Evolutionary conservation across 192 early-diverging fungal species (phyloP).

Genomic region (Pecoramyces ruminantium): DNA sequence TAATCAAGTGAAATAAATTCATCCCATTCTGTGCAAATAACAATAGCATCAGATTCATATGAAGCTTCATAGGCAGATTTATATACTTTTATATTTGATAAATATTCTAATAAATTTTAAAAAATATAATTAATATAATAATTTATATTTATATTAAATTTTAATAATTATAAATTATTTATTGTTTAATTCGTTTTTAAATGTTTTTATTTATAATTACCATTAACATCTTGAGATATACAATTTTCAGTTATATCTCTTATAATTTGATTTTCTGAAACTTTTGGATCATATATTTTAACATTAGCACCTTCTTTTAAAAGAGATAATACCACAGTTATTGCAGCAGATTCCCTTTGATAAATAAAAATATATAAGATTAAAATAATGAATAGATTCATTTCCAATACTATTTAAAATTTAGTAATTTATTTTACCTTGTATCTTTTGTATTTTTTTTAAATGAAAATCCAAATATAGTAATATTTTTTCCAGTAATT

Average conservation of each 20-base stretch:
- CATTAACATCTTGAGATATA: slow-evolving; percentile 12
- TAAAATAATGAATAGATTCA: too few relatives aligned
- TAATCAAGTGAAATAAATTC: slow-evolving; percentile 13
- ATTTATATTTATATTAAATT: slow-evolving; percentile 1
- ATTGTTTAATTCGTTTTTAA: neutral
- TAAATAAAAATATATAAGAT: neutral
- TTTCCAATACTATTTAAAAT: too few relatives aligned
- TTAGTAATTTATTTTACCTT: slow-evolving; percentile 1
- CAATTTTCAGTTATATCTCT: slow-evolving; percentile 45
- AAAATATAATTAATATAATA: too few relatives aligned
- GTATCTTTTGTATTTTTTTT: slow-evolving; percentile 92
- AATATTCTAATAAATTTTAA: slow-evolving; percentile 20
- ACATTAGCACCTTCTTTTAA: slow-evolving; percentile 59
- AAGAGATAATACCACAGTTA: slow-evolving; percentile 59
- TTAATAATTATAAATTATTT: too few relatives aligned
- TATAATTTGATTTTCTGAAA: slow-evolving; percentile 46
- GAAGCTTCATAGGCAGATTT: slow-evolving; percentile 47
- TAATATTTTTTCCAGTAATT: slow-evolving; percentile 60
- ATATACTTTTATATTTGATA: slow-evolving; percentile 31
- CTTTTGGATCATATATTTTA: slow-evolving; percentile 83
- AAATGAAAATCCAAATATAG: slow-evolving; percentile 83
- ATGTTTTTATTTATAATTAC: slow-evolving; percentile 11
- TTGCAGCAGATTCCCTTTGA: slow-evolving; percentile 68
- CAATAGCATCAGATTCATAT: slow-evolving; percentile 53
- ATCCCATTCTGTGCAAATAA: slow-evolving; percentile 77